Percentiles rank a stretch among this genome's conserved stretches.
Conservation (phyloP, 139 green algal genomes). For the Diplosphaera chodatii region DNA sequence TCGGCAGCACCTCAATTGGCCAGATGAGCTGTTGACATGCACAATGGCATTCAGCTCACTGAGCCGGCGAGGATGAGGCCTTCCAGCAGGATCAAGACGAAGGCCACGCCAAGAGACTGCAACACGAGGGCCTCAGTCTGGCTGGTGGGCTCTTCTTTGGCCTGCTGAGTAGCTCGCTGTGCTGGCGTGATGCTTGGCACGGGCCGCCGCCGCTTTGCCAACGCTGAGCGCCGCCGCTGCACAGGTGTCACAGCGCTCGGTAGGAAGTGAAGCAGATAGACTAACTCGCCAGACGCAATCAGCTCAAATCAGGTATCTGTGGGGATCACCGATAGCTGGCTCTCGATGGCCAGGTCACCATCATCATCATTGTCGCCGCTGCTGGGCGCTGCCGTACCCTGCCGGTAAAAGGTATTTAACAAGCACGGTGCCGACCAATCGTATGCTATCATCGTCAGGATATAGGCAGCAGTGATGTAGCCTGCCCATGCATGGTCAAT, state of each 20-base stretch:
- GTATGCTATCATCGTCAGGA: no score
- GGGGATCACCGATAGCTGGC: neutral
- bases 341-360: neutral
- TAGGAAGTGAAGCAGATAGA: neutral
- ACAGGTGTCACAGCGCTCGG: neutral
- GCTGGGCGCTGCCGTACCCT: no score
- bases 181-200: neutral
- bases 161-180: neutral
- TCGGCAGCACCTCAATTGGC: no score
- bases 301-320: neutral
- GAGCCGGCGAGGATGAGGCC: conserved; percentile 38
- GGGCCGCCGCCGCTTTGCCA: no score
- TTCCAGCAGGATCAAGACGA: conserved; percentile 39
- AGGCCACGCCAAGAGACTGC: conserved; percentile 21
- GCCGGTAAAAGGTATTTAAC: no score
- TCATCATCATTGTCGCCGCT: neutral
- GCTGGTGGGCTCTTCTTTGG: neutral
- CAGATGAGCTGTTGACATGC: neutral
- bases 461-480: no score
- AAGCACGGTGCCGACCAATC: no score
- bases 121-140: conserved; percentile 21
- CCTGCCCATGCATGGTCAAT: no score
- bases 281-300: neutral
- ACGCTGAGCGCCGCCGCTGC: no score
- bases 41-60: conserved; percentile 2